These are phyloP conservation scores for Podaxis sp. DNA, from an alignment of 768 basidiomycete genomes.

Conservation along the genomic window DNA sequence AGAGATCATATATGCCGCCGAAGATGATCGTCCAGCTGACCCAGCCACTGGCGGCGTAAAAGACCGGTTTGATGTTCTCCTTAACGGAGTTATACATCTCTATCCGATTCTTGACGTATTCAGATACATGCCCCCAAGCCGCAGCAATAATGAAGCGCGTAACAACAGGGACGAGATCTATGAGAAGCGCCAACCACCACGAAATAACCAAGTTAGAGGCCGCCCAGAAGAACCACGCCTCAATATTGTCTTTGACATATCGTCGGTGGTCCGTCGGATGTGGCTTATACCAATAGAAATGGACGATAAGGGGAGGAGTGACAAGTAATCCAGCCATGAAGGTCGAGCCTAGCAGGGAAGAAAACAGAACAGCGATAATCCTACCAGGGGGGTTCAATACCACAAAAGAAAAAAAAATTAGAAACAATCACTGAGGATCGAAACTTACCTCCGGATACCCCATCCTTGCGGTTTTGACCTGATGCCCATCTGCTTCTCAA, in stretches of 20 bases:
- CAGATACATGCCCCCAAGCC: conserved; percentile 75
- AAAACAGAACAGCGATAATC: conserved; percentile 57
- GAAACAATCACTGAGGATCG: neutral
- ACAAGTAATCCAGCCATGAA: conserved; percentile 60
- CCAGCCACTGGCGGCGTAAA: conserved; percentile 70
- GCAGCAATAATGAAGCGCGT: conserved; percentile 47
- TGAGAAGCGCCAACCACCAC: conserved; percentile 71
- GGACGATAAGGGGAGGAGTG: conserved; percentile 56
- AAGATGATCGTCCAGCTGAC: conserved; percentile 77
- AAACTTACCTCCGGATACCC: conserved; percentile 47
- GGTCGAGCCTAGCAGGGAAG: conserved; percentile 68
- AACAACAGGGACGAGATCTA: conserved; percentile 63
- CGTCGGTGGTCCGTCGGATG: conserved; percentile 50
- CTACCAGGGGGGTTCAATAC: conserved; percentile 26
- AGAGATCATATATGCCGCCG: conserved; percentile 55
- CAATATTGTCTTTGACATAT: conserved; percentile 60
- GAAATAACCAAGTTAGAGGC: conserved; percentile 75
- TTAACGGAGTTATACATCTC: conserved; percentile 72
- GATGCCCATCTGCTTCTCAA: conserved; percentile 54
- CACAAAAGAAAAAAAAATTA: neutral
- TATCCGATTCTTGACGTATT: conserved; percentile 57
- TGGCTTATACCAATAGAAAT: conserved; percentile 68
- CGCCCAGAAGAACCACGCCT: conserved; percentile 81
- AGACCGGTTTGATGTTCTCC: conserved; percentile 61
- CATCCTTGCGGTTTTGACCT: conserved; percentile 40